A percentile compares a stretch with the other conserved stretches of the same genome.
Conservation (phyloP, 495 filamentous ascomycete species). For the Immersiella caudata region DNA sequence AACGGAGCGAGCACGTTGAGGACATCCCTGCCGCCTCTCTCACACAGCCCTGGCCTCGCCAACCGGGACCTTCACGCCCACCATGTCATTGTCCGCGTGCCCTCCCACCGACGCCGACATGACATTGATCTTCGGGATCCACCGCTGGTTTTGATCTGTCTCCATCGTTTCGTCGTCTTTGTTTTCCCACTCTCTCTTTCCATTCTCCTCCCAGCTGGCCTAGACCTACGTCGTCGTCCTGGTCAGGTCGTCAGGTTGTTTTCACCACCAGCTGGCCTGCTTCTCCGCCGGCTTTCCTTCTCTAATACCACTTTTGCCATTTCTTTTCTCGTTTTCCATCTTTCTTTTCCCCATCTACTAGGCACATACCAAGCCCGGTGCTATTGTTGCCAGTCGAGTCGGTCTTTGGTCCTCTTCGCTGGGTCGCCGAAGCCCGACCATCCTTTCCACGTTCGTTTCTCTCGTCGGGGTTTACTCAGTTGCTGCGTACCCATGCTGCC, state of each 20-base stretch:
- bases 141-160: constrained; percentile 6
- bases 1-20: constrained; percentile 7
- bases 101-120: neutral
- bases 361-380: constrained; percentile 21
- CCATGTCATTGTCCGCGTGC: neutral
- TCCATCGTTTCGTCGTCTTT: constrained; percentile 15
- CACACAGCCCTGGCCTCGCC: neutral
- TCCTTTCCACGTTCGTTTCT: constrained; percentile 16
- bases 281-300: neutral
- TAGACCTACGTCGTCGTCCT: constrained; percentile 7
- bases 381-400: constrained; percentile 3
- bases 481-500: constrained; percentile 37
- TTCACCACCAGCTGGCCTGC: constrained; percentile 6
- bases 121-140: constrained; percentile 19
- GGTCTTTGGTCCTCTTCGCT: constrained; percentile 4
- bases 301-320: neutral
- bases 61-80: neutral
- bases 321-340: constrained; percentile 1
- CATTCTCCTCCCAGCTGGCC: constrained; percentile 16
- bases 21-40: neutral
- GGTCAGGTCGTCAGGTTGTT: neutral
- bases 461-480: constrained; percentile 18
- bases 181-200: constrained; percentile 11
- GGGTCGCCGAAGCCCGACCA: neutral
- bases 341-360: constrained; percentile 3